Conservation (phyloP, 352 stramenopile species). For the Phytophthora macrochlamydospora region DNA sequence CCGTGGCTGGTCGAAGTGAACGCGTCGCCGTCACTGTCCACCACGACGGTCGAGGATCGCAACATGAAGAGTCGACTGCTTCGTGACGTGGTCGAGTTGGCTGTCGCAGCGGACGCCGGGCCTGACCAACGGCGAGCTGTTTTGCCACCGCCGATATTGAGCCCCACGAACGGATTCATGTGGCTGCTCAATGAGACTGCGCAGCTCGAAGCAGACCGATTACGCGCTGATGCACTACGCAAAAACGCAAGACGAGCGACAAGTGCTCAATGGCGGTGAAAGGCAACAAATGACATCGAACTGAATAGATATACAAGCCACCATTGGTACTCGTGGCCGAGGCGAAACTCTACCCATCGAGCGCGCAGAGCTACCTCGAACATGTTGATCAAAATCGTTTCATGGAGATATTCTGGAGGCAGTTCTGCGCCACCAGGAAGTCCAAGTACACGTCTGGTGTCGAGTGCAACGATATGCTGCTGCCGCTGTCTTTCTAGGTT, state of each 20-base stretch:
- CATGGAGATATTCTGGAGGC: too few species aligned
- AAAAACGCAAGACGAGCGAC: constrained; percentile 52
- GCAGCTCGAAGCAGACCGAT: constrained; percentile 55
- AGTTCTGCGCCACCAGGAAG: too few species aligned
- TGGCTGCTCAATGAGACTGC: constrained; percentile 77
- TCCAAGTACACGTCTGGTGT: too few species aligned
- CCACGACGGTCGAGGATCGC: constrained; percentile 70
- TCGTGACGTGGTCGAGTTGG: constrained; percentile 74
- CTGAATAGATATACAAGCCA: too few species aligned
- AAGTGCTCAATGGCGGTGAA: constrained; percentile 40
- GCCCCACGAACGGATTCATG: constrained; percentile 64
- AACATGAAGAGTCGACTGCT: constrained; percentile 83
- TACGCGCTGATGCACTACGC: constrained; percentile 46
- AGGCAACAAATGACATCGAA: not conserved
- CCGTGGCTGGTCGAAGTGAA: constrained; percentile 94
- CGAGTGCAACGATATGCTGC: too few species aligned
- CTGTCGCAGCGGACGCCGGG: constrained; percentile 49
- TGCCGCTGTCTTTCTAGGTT: too few species aligned
- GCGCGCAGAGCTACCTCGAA: too few species aligned
- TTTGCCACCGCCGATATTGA: constrained; percentile 47
- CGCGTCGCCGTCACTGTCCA: constrained; percentile 74
- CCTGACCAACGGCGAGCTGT: constrained; percentile 49
- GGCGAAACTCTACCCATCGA: too few species aligned
- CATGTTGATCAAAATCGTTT: too few species aligned
- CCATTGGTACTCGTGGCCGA: too few species aligned